These are phyloP conservation scores for Aristolochia contorta DNA, from an alignment of 164 flowering plant genomes.

Conservation along the genomic window DNA sequence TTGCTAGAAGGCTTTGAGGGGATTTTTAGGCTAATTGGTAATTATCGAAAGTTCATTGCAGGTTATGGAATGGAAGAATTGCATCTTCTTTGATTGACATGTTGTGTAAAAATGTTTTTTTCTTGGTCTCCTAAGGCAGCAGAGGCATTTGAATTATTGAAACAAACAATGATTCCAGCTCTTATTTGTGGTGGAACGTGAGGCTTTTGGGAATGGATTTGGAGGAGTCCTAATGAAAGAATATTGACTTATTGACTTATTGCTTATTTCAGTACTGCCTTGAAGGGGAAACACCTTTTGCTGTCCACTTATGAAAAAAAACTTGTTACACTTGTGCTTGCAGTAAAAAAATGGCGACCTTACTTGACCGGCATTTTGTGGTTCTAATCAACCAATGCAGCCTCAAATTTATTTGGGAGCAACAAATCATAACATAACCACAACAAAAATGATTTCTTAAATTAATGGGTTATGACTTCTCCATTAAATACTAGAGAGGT, in stretches of 20 bases:
- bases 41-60: too few relatives aligned
- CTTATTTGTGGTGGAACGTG: not conserved
- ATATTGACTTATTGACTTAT: not conserved
- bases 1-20: too few relatives aligned
- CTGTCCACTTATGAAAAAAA: not conserved
- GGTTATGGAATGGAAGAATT: too few relatives aligned
- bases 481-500: too few relatives aligned
- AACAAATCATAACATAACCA: not conserved
- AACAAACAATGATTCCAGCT: too few relatives aligned
- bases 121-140: too few relatives aligned
- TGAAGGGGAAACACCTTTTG: not conserved
- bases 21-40: too few relatives aligned
- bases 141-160: too few relatives aligned
- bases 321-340: not conserved
- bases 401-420: not conserved
- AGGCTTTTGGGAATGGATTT: not conserved
- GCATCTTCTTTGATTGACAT: too few relatives aligned
- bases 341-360: not conserved
- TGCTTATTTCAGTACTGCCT: not conserved
- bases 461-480: conserved; percentile 4
- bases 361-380: not conserved
- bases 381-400: not conserved
- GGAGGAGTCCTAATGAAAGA: not conserved
- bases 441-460: not conserved
- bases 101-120: too few relatives aligned